Base-by-base conservation (phyloP, 306 rosid species). In the Castanea crenata region DNA sequence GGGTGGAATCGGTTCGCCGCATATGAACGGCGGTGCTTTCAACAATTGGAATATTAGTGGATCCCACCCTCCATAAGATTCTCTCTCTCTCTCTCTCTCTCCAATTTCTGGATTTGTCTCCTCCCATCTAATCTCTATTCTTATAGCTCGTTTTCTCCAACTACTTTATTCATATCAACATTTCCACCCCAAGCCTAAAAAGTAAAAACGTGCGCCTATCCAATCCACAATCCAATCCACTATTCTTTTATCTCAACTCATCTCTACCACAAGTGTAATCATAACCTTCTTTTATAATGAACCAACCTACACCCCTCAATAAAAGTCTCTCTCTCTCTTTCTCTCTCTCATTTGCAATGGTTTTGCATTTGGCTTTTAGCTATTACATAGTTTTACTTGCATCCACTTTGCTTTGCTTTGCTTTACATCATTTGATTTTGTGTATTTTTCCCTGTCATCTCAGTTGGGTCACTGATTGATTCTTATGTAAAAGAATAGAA, bases 1-100 rank as follows among this genome's bases (percentile, higher is more conserved):
- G 68, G 35, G 62, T 19, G 64, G 90, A 88, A 78, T 80, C 97
- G 58, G 69, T 83, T 89, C 89, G 91, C 93, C 90, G 88, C 97
- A 83, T 85, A 76, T 38, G 27, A 64, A 82, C 88, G 88, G 81
- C 80, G 81, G 81, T 84, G 86, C 85, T 79, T 87, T 75, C 49
- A 73, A 70, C 76, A 77, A 20, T 74, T 56, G 14, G 67, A 78
- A 78, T 76, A 73, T 38, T 69, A 44, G 49, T 20, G 74, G 86
- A 82, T 64, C 82, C 87, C 83, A 73, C 87, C 15, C 3, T 29
- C 59, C 55, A 16, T 35, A 20, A 73, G 83, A 87, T 83, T 85
- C 83, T 27, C 55, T 34, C 51, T 38, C 56, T 58, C 58, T 32
- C 63, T 69, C 44, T 63, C 74, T 74, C 46, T 64, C 12, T 5